These are phyloP conservation scores for Quercus robur DNA, from an alignment of 306 rosid genomes.

Conservation along the genomic window DNA sequence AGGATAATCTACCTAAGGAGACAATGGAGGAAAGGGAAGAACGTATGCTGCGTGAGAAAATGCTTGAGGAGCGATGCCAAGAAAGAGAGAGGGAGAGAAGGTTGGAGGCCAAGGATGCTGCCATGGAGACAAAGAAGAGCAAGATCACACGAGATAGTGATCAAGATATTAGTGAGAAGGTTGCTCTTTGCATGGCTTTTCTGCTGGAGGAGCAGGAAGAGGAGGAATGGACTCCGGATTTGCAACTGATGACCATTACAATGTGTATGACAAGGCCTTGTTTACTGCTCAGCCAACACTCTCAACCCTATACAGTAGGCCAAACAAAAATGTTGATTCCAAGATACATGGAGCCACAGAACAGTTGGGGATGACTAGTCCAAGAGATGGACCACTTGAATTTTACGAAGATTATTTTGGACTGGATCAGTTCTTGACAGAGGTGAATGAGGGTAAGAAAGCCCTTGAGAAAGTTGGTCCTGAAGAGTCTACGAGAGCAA, in stretches of 20 bases:
- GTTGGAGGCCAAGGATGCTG: constrained; percentile 84
- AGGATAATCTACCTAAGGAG: constrained; percentile 48
- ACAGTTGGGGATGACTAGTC: constrained; percentile 79
- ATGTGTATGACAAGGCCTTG: constrained; percentile 80
- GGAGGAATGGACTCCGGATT: constrained; percentile 88
- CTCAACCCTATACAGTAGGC: constrained; percentile 70
- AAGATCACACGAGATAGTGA: constrained; percentile 89
- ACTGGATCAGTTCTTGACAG: constrained; percentile 75
- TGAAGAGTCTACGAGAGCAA: constrained; percentile 81
- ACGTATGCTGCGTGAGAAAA: constrained; percentile 61
- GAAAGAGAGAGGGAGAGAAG: constrained; percentile 96
- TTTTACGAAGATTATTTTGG: constrained; percentile 95
- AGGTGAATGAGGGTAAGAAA: constrained; percentile 79
- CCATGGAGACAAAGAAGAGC: constrained; percentile 82
- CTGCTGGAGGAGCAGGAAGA: constrained; percentile 56
- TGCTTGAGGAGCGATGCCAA: constrained; percentile 74
- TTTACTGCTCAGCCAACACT: constrained; percentile 80
- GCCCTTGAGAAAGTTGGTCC: constrained; percentile 70
- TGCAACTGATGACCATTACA: constrained; percentile 81
- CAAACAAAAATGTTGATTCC: constrained; percentile 73
- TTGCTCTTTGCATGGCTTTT: constrained; percentile 86
- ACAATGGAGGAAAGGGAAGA: constrained; percentile 67
- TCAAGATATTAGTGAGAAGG: constrained; percentile 89
- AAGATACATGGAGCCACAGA: constrained; percentile 78
- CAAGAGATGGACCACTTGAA: constrained; percentile 77